Conservation (phyloP, 2,329 filamentous ascomycete genomes). For the Fusarium irregulare region DNA sequence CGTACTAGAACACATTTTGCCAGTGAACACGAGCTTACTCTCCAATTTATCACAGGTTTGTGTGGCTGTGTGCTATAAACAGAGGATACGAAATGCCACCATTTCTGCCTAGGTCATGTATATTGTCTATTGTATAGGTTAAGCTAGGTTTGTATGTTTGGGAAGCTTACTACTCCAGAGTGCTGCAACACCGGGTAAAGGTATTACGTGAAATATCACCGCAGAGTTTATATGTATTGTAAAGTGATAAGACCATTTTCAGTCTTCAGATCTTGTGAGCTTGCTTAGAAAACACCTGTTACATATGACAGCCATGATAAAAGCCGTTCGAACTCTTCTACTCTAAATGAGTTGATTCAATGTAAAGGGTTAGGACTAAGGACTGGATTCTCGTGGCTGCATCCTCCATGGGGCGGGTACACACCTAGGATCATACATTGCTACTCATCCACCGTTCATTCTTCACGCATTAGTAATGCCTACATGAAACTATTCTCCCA, state of each 20-base stretch:
- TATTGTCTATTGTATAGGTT: background rate
- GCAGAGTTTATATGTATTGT: background rate
- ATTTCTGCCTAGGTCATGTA: background rate
- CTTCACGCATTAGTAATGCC: no score
- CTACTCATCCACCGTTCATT: no score
- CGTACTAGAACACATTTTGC: background rate
- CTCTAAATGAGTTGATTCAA: no score
- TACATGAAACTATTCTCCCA: no score
- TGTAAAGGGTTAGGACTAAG: no score
- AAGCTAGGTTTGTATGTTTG: background rate
- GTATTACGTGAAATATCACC: background rate
- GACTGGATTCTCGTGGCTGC: no score
- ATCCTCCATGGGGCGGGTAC: no score
- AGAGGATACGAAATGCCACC: background rate
- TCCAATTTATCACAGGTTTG: background rate
- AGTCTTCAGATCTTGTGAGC: no score
- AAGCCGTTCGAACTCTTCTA: background rate
- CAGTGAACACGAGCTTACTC: background rate
- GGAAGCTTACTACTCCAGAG: background rate
- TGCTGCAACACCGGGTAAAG: background rate
- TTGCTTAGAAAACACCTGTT: background rate
- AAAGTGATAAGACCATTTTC: no score
- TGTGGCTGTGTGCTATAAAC: background rate
- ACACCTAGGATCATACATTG: no score
- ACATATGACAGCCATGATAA: background rate